Evolutionary conservation across 2,329 filamentous ascomycete species (phyloP).

Genomic region (Diaporthe sp.): DNA sequence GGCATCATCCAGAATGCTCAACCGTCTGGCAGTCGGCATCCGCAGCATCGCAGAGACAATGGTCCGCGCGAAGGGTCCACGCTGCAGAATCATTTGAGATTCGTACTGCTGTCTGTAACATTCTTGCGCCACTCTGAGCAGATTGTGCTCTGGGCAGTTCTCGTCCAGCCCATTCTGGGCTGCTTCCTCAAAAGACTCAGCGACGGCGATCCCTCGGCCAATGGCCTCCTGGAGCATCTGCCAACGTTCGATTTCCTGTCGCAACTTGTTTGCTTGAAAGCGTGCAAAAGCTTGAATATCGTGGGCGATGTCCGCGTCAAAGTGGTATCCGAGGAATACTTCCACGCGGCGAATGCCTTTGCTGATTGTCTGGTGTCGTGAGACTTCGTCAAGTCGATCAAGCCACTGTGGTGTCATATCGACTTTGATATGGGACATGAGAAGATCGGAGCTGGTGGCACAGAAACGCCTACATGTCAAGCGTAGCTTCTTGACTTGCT

Average conservation of each 20-base stretch:
- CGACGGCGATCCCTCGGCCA: not conserved
- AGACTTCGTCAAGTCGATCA: conserved; percentile 41
- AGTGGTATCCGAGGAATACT: not conserved
- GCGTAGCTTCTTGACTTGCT: conserved; percentile 41
- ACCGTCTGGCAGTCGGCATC: not conserved
- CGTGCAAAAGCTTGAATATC: not conserved
- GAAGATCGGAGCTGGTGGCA: conserved; percentile 43
- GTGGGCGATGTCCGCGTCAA: not conserved
- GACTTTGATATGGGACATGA: conserved; percentile 39
- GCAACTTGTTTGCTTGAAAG: not conserved
- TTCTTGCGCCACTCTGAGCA: not conserved
- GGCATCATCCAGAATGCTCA: not conserved
- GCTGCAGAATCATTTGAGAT: not conserved
- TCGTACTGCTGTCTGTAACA: not conserved
- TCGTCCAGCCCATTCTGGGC: not conserved
- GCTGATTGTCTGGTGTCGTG: conserved; percentile 42
- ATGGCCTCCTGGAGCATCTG: no score
- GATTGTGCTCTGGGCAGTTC: not conserved
- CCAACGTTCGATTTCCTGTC: no score
- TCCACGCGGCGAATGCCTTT: conserved; percentile 38
- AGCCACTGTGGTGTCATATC: conserved; percentile 39
- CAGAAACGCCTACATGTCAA: conserved; percentile 43
- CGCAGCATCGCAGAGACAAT: not conserved
- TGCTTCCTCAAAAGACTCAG: not conserved
- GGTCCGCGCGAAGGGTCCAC: not conserved